phyloP scores from a whole-genome alignment of 257 asterid genomes.

The Solanum pennellii region DNA sequence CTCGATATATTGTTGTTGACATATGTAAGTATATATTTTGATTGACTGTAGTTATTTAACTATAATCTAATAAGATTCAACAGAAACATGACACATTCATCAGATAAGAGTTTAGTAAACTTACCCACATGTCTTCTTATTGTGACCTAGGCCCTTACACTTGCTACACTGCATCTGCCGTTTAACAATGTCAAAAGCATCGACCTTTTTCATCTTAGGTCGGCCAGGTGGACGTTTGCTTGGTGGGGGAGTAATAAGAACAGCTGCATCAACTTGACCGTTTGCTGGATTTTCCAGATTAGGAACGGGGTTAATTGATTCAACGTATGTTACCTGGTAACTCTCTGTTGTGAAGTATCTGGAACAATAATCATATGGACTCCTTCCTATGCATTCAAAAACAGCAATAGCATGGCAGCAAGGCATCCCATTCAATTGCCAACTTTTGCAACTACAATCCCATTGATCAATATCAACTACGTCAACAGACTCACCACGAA shows the following conservation, averaged over 20 bases:
- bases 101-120: not conserved
- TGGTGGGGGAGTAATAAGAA: constrained; percentile 86
- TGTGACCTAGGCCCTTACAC: constrained; percentile 98
- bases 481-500: constrained; percentile 53
- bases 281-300: constrained; percentile 70
- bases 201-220: constrained; percentile 76
- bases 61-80: not conserved
- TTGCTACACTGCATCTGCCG: constrained; percentile 97
- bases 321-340: constrained; percentile 57
- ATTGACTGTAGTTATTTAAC: not conserved
- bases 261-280: constrained; percentile 35
- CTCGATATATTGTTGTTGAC: not conserved
- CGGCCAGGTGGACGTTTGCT: constrained; percentile 87
- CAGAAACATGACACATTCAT: not conserved
- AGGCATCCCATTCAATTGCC: constrained; percentile 89
- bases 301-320: constrained; percentile 87
- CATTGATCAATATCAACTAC: constrained; percentile 64
- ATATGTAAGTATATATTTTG: not conserved
- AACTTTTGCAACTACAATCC: constrained; percentile 90
- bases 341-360: constrained; percentile 60
- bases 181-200: constrained; percentile 71
- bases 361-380: constrained; percentile 67
- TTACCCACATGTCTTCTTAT: constrained; percentile 56
- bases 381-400: constrained; percentile 50
- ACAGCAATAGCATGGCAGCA: constrained; percentile 87